Percentiles rank a stretch among this genome's conserved stretches.
Evolutionary conservation across 139 green algal genomes (phyloP).

Genomic region (Raphidocelis subcapitata): DNA sequence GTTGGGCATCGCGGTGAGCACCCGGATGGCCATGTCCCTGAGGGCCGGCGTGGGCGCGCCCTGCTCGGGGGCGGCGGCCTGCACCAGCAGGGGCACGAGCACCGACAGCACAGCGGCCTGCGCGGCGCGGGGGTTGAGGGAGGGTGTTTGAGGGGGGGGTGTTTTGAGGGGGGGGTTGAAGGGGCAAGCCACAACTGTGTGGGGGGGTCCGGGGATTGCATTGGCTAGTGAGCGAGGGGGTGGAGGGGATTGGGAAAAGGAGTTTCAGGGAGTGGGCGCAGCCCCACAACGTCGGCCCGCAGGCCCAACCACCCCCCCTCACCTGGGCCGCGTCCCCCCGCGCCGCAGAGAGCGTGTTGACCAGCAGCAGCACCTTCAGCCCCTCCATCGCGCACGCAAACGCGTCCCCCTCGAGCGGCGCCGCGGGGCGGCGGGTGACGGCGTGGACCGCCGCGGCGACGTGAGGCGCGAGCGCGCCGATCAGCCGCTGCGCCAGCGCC

Average conservation of each 20-base stretch:
- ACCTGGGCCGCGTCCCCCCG: conserved; percentile 7
- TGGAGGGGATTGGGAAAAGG: not conserved
- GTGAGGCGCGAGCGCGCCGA: conserved; percentile 6
- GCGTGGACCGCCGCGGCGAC: not conserved
- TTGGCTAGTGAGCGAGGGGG: not conserved
- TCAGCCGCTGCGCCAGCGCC: conserved; percentile 1
- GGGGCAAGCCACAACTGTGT: not conserved
- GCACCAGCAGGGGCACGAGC: conserved; percentile 51
- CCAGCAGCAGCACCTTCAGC: conserved; percentile 56
- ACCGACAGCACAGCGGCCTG: conserved; percentile 31
- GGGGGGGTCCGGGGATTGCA: not conserved
- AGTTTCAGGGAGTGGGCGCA: not conserved
- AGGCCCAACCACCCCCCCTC: not conserved
- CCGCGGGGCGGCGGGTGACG: not conserved
- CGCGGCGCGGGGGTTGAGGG: not conserved
- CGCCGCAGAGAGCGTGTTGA: conserved; percentile 22
- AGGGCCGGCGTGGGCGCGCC: conserved; percentile 19
- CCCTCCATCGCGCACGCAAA: conserved; percentile 32
- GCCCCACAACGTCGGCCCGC: conserved; percentile 2
- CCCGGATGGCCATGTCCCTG: conserved; percentile 47
- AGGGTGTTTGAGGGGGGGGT: not conserved
- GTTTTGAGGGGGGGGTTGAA: not conserved
- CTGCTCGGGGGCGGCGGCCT: conserved; percentile 31
- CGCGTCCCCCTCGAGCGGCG: not conserved
- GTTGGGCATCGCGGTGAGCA: conserved; percentile 45